Conservation (phyloP, 768 basidiomycete species). For the Leccinum incarnatum region DNA sequence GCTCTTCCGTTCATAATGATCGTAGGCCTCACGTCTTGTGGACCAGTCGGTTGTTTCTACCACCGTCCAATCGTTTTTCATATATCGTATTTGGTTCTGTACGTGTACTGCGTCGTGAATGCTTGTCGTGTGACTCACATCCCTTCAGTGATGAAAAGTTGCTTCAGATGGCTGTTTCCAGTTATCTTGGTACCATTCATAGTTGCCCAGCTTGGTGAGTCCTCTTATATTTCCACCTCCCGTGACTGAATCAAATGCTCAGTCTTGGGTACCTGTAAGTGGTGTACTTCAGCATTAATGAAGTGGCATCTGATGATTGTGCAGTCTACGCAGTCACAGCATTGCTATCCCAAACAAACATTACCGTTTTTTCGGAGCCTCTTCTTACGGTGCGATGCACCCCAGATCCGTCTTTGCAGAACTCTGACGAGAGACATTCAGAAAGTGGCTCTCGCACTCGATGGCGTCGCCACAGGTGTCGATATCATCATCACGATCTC, state of each 20-base stretch:
- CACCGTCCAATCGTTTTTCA: slow-evolving; percentile 26
- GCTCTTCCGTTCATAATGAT: slow-evolving; percentile 1
- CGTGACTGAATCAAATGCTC: not conserved
- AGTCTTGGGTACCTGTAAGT: slow-evolving; percentile 21
- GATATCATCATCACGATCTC: slow-evolving; percentile 20
- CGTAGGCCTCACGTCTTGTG: slow-evolving; percentile 11
- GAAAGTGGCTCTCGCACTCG: slow-evolving; percentile 13
- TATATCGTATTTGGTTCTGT: slow-evolving; percentile 25
- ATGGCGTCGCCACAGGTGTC: slow-evolving; percentile 16
- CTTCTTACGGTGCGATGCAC: slow-evolving; percentile 16
- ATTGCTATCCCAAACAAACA: slow-evolving; percentile 13
- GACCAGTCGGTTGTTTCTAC: slow-evolving; percentile 19
- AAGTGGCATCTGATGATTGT: slow-evolving; percentile 3
- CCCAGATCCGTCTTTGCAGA: not conserved
- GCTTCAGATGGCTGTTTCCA: slow-evolving; percentile 20
- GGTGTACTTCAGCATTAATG: not conserved
- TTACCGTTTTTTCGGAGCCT: slow-evolving; percentile 16
- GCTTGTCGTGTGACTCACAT: not conserved
- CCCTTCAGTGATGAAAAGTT: slow-evolving; percentile 11
- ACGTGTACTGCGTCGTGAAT: slow-evolving; percentile 1
- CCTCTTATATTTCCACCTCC: not conserved
- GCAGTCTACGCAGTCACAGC: slow-evolving; percentile 17
- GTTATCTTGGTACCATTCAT: slow-evolving; percentile 18
- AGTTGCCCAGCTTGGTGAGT: slow-evolving; percentile 17
- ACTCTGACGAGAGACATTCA: slow-evolving; percentile 9